phyloP scores from a whole-genome alignment of 257 asterid species.

The Ajuga chamaepitys region DNA sequence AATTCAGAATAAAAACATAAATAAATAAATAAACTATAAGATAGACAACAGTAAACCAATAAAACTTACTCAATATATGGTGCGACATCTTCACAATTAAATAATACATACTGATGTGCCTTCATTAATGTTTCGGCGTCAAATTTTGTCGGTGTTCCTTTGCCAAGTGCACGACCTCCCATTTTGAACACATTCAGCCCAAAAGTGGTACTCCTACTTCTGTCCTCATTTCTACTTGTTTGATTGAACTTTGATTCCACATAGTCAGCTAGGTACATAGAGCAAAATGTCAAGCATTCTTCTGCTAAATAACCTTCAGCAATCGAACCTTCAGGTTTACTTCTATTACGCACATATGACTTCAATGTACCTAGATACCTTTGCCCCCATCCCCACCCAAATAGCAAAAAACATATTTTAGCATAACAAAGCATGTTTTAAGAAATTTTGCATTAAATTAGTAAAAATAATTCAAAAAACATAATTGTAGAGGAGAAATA shows the following conservation, averaged over 20 bases:
- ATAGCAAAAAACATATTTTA: not conserved
- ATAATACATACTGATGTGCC: too few relatives aligned
- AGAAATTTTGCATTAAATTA: too few relatives aligned
- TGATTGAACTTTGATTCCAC: not conserved
- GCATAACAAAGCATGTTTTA: not conserved
- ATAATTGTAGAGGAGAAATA: too few relatives aligned
- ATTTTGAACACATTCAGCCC: not conserved
- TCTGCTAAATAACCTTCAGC: not conserved
- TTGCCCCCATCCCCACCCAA: too few relatives aligned
- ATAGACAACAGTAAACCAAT: not conserved
- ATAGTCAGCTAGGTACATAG: not conserved
- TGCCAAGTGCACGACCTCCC: not conserved
- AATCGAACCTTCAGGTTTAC: not conserved
- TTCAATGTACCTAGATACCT: not conserved
- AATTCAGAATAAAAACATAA: too few relatives aligned
- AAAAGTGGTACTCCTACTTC: not conserved
- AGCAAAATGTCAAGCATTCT: not conserved
- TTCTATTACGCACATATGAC: not conserved
- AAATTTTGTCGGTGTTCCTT: not conserved
- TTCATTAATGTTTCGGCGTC: too few relatives aligned
- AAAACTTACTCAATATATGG: not conserved
- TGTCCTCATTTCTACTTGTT: not conserved
- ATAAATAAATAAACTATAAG: not conserved
- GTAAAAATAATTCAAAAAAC: too few relatives aligned
- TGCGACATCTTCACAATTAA: not conserved